Evolutionary conservation across 129 eudicot species (phyloP), one percentile per base, ranked within the genome.

Genomic region (Artemisia annua): DNA sequence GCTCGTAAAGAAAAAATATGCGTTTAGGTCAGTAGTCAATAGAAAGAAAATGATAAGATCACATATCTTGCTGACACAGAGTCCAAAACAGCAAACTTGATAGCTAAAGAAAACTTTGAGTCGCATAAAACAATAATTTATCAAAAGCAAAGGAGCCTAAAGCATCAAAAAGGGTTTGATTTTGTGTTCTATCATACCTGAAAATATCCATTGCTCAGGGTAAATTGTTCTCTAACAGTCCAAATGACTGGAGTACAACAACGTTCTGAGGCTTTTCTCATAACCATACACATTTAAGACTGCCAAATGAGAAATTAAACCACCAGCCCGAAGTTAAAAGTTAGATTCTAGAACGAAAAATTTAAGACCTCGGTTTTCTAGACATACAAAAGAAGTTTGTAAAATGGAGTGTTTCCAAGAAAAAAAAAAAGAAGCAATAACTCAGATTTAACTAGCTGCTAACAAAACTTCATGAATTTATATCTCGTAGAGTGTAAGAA

Each of bases 141-240:
- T 30, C 4, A 50, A 11, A 20, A 71, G 4, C 6, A 18, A 39
- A 19, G 17, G 54, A 55, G 50, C 39, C 19, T 22, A 22, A 20
- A 65, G 35, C 35, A 30, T 30, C 6, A 30, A 59, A 12, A 35
- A 68, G 35, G 54, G 24, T 6, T 49, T 48, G 66, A 64, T 65
- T 52, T 56, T 56, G 51, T 65, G 35, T 56, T 68, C 39, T 57
- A 75, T 60, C 68, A 28, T 75, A 75, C 80, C 67, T 75, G 69
- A 48, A 60, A 48, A 32, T 26, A 60, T 61, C 43, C 71, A 17
- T 4, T 12, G 11, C 10, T 67, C 19, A 63, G 46, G 24, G 50
- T 35, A 63, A 63, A 39, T 20, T 17, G 10, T 53, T 13, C 19
- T 52, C 30, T 49, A 22, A 60, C 65, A 30, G 62, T 28, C 63